phyloP scores from a whole-genome alignment of 371 early-diverging fungal genomes.

The Mycotypha africana region DNA sequence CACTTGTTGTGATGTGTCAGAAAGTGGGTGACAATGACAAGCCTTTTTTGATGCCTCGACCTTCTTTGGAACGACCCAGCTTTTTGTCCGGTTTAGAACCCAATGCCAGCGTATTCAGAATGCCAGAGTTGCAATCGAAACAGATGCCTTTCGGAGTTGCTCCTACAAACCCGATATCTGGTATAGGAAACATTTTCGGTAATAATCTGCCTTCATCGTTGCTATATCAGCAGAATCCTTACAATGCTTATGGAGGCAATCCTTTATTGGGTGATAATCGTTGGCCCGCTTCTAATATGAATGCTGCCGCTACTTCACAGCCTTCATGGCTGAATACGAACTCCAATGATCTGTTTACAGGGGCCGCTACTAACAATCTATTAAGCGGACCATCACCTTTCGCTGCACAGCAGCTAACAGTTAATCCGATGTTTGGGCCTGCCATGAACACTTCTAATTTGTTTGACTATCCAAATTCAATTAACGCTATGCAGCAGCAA shows the following conservation, averaged over 20 bases:
- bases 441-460: slow-evolving; percentile 19
- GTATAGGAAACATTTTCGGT: slow-evolving; percentile 9
- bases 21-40: slow-evolving; percentile 58
- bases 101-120: slow-evolving; percentile 8
- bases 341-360: neutral
- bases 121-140: slow-evolving; percentile 13
- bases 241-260: slow-evolving; percentile 8
- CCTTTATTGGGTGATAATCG: slow-evolving; percentile 14
- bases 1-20: slow-evolving; percentile 54
- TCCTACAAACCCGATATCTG: too few species aligned
- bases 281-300: slow-evolving; percentile 6
- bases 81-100: too few species aligned
- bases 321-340: slow-evolving; percentile 17
- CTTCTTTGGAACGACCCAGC: slow-evolving; percentile 16
- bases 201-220: neutral
- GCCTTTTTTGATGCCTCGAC: slow-evolving; percentile 53
- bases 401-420: slow-evolving; percentile 17
- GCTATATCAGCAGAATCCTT: slow-evolving; percentile 18
- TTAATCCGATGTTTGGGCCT: slow-evolving; percentile 25
- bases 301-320: neutral
- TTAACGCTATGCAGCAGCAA: too few species aligned
- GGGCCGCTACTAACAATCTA: too few species aligned
- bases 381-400: slow-evolving; percentile 5
- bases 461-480: slow-evolving; percentile 24
- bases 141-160: slow-evolving; percentile 29